Conservation (phyloP, 2,329 filamentous ascomycete genomes). For the Capronia americana region DNA sequence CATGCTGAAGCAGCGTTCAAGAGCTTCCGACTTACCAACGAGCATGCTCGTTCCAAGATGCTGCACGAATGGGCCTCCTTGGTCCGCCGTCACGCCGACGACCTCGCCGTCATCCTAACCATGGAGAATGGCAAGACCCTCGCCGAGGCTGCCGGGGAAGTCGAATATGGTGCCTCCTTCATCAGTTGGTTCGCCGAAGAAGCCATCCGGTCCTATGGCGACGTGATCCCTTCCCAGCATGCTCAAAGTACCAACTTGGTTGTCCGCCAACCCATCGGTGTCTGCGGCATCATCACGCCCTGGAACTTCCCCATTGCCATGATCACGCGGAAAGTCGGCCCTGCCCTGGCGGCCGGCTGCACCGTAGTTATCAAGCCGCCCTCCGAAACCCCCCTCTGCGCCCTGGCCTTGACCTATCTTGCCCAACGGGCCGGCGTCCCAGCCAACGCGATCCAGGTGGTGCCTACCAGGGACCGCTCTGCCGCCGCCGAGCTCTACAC, state of each 20-base stretch:
- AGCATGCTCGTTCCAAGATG: slow-evolving; percentile 53
- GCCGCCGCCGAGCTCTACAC: slow-evolving; percentile 20
- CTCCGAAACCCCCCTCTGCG: slow-evolving; percentile 45
- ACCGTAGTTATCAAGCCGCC: slow-evolving; percentile 47
- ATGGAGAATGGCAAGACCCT: slow-evolving; percentile 54
- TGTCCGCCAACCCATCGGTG: slow-evolving; percentile 80
- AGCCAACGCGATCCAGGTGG: slow-evolving; percentile 43
- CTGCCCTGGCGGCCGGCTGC: slow-evolving; percentile 48
- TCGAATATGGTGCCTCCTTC: slow-evolving; percentile 55
- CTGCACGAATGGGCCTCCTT: slow-evolving; percentile 63
- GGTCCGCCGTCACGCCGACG: slow-evolving; percentile 61
- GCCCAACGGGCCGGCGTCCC: slow-evolving; percentile 45
- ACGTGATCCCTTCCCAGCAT: slow-evolving; percentile 64
- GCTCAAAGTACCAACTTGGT: slow-evolving; percentile 76
- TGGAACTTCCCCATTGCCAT: slow-evolving; percentile 87
- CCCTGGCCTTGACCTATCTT: slow-evolving; percentile 42
- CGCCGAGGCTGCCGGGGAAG: slow-evolving; percentile 55
- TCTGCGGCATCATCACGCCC: slow-evolving; percentile 81
- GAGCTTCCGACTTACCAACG: slow-evolving; percentile 45
- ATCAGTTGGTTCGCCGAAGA: slow-evolving; percentile 60
- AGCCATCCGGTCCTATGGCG: slow-evolving; percentile 49
- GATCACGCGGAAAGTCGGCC: slow-evolving; percentile 55
- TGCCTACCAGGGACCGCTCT: slow-evolving; percentile 47
- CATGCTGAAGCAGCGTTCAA: slow-evolving; percentile 33
- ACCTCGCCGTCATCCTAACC: slow-evolving; percentile 42